These are phyloP conservation scores for Nicotiana tomentosiformis DNA, from an alignment of 257 asterid species.

Conservation along the genomic window DNA sequence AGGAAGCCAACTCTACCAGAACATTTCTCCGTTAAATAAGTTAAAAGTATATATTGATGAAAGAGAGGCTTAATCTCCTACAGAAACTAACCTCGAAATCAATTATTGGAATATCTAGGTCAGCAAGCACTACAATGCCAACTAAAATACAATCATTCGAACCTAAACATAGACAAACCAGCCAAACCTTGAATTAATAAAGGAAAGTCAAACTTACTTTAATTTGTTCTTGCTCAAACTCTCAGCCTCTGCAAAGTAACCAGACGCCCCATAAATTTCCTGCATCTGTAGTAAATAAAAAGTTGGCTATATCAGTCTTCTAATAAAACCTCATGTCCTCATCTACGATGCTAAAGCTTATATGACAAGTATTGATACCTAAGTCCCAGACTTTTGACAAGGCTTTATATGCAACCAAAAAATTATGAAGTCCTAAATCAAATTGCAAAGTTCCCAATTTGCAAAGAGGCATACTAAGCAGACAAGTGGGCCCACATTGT, in stretches of 20 bases:
- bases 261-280: conserved; percentile 85
- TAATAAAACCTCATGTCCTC: not conserved
- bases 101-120: conserved; percentile 2
- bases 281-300: conserved; percentile 55
- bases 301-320: not conserved
- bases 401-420: not conserved
- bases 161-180: not conserved
- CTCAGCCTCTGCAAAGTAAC: conserved; percentile 61
- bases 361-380: not conserved
- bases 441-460: not conserved
- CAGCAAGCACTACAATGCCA: not conserved
- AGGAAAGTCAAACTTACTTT: conserved; percentile 30
- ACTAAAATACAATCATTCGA: not conserved
- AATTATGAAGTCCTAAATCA: not conserved
- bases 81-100: not conserved
- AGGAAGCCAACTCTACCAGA: not conserved
- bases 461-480: not conserved
- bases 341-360: not conserved
- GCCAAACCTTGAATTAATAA: not conserved
- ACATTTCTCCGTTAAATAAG: not conserved
- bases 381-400: not conserved
- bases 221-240: conserved; percentile 35
- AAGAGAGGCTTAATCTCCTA: not conserved
- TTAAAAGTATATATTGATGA: not conserved
- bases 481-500: not conserved